Percentiles rank a stretch among this genome's conserved stretches.
Conservation (phyloP, 805 yeast genomes). For the Candida nemodendra region DNA sequence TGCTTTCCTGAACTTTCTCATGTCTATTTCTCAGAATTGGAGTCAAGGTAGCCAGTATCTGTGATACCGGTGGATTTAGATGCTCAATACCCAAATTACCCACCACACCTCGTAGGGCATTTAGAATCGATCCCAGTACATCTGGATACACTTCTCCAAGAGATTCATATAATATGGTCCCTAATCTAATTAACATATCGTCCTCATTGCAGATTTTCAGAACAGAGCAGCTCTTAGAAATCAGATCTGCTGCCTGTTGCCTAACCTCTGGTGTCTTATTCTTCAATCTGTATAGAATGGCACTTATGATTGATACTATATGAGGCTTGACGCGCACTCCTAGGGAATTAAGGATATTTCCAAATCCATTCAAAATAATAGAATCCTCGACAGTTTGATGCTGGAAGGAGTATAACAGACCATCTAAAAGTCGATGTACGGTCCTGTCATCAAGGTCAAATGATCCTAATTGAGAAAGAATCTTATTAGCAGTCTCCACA, state of each 20-base stretch:
- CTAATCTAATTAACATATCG: conserved; percentile 61
- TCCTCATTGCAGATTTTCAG: conserved; percentile 64
- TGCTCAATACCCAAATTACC: conserved; percentile 55
- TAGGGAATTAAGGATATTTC: conserved; percentile 58
- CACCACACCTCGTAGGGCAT: conserved; percentile 66
- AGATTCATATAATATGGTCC: conserved; percentile 80
- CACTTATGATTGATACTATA: conserved; percentile 67
- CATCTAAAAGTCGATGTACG: conserved; percentile 72
- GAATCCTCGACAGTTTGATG: conserved; percentile 61
- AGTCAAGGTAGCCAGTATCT: conserved; percentile 80
- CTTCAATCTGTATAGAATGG: conserved; percentile 68
- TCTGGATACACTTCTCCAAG: conserved; percentile 95
- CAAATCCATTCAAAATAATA: conserved; percentile 60
- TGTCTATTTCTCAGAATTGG: conserved; percentile 89
- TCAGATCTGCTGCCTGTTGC: conserved; percentile 80
- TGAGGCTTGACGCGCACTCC: conserved; percentile 69
- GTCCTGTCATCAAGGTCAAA: conserved; percentile 60
- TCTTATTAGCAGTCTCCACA: conserved; percentile 62
- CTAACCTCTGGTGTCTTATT: conserved; percentile 71
- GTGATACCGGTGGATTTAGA: conserved; percentile 79
- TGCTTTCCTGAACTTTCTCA: conserved; percentile 84
- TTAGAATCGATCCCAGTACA: conserved; percentile 80
- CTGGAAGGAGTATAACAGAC: conserved; percentile 75
- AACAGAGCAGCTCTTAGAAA: conserved; percentile 63
- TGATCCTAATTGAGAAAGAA: conserved; percentile 49